phyloP scores from a whole-genome alignment of 2,329 filamentous ascomycete species.

The Diaporthe sp. region DNA sequence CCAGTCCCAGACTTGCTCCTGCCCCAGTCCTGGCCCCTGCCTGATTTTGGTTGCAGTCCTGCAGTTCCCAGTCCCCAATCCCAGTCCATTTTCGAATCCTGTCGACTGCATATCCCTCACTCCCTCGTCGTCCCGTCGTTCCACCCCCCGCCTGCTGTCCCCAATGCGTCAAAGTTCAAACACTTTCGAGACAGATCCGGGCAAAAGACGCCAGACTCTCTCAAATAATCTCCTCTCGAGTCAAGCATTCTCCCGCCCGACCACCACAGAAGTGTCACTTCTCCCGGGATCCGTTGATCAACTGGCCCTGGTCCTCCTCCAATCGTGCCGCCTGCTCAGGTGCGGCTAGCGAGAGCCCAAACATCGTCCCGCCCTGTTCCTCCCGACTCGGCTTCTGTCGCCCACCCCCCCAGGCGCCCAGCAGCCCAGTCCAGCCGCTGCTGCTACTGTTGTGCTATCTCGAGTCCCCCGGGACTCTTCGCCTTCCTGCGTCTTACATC shows the following conservation, averaged over 20 bases:
- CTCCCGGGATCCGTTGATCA: slow-evolving; percentile 19
- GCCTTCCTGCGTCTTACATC: slow-evolving; percentile 37
- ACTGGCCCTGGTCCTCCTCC: slow-evolving; percentile 3
- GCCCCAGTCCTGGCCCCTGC: slow-evolving; percentile 18
- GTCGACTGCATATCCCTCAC: slow-evolving; percentile 35
- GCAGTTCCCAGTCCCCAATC: slow-evolving; percentile 14
- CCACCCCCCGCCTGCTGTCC: slow-evolving; percentile 33
- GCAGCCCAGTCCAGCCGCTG: slow-evolving; percentile 12
- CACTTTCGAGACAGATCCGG: slow-evolving; percentile 47
- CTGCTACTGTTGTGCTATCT: slow-evolving; percentile 27
- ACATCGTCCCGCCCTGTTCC: slow-evolving; percentile 32
- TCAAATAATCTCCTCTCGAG: slow-evolving; percentile 34
- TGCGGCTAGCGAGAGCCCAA: slow-evolving; percentile 24
- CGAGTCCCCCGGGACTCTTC: slow-evolving; percentile 5
- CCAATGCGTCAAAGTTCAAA: slow-evolving; percentile 46
- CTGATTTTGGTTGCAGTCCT: slow-evolving; percentile 17
- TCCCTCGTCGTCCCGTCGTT: slow-evolving; percentile 17
- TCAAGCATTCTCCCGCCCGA: slow-evolving; percentile 22
- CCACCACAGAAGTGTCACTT: slow-evolving; percentile 31
- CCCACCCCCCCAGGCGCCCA: slow-evolving; percentile 10
- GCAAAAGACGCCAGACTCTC: slow-evolving; percentile 25
- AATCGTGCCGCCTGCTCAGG: slow-evolving; percentile 16
- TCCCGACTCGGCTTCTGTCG: slow-evolving; percentile 26
- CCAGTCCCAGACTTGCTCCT: not conserved
- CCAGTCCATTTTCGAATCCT: slow-evolving; percentile 23